Evolutionary conservation across 345 rosid genomes (phyloP).

Genomic region (Geranium rotundifolium): DNA sequence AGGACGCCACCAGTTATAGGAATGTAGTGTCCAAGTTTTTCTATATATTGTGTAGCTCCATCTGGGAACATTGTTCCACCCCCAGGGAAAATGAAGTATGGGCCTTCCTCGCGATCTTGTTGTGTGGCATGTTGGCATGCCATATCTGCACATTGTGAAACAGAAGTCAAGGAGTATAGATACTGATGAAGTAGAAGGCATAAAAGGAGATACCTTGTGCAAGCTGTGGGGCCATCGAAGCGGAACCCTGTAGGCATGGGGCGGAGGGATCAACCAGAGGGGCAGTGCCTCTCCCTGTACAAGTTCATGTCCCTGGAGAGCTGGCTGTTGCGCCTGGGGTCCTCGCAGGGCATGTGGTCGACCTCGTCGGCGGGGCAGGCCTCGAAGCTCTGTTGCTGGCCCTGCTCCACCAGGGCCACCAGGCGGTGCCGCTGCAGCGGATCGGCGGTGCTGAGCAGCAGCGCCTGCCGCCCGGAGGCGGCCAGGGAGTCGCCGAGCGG

Average conservation of each 20-base stretch:
- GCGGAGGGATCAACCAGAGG: conserved; percentile 87
- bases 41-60: conserved; percentile 78
- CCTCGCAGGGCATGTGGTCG: conserved; percentile 95
- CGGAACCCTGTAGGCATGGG: conserved; percentile 61
- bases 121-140: conserved; percentile 95
- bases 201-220: conserved; percentile 74
- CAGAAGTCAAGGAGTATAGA: background rate
- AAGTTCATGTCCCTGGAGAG: conserved; percentile 88
- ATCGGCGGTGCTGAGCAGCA: conserved; percentile 80
- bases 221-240: conserved; percentile 90
- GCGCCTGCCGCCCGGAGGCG: conserved; percentile 86
- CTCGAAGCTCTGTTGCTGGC: conserved; percentile 60
- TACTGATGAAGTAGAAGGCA: too few relatives aligned
- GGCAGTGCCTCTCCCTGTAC: conserved; percentile 88
- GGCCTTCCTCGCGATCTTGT: conserved; percentile 86
- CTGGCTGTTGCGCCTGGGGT: conserved; percentile 84
- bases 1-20: conserved; percentile 58
- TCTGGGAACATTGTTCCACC: conserved; percentile 99
- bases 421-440: conserved; percentile 74
- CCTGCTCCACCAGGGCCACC: conserved; percentile 56
- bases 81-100: conserved; percentile 81
- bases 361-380: conserved; percentile 62
- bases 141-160: conserved; percentile 43
- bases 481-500: conserved; percentile 94
- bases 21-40: conserved; percentile 74